Percentiles rank a stretch among this genome's conserved stretches.
These are phyloP conservation scores for Talaromyces trachyspermus DNA, from an alignment of 495 filamentous ascomycete species.

Conservation along the genomic window DNA sequence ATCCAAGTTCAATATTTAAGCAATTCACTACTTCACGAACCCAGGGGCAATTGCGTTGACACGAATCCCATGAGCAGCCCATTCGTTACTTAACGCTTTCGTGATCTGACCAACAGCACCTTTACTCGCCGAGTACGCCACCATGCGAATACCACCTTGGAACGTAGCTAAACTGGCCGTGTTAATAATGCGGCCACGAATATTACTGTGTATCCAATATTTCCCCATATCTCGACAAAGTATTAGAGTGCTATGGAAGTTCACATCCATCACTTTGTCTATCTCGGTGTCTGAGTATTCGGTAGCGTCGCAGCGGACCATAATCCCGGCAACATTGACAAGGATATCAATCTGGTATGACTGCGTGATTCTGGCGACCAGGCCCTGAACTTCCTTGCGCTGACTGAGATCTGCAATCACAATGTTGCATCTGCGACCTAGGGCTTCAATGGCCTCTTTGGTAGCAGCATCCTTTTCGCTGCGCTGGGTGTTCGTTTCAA, in stretches of 20 bases:
- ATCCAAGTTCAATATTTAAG: constrained; percentile 35
- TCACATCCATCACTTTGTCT: constrained; percentile 62
- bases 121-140: constrained; percentile 66
- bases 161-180: constrained; percentile 71
- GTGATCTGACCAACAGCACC: not conserved
- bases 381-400: not conserved
- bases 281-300: not conserved
- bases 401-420: not conserved
- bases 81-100: constrained; percentile 1
- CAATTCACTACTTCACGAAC: no score
- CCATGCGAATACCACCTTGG: constrained; percentile 75
- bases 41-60: constrained; percentile 18
- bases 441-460: not conserved
- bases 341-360: constrained; percentile 19
- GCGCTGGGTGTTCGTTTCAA: no score
- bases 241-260: constrained; percentile 67
- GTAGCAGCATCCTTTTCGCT: no score
- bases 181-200: constrained; percentile 46
- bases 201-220: constrained; percentile 20
- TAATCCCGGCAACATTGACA: constrained; percentile 18
- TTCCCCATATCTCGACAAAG: constrained; percentile 55
- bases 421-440: not conserved
- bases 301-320: not conserved
- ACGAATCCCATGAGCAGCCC: constrained; percentile 29
- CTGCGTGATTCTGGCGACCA: not conserved